These are phyloP conservation scores for Gossypium anomalum DNA, from an alignment of 345 rosid species.

Conservation along the genomic window DNA sequence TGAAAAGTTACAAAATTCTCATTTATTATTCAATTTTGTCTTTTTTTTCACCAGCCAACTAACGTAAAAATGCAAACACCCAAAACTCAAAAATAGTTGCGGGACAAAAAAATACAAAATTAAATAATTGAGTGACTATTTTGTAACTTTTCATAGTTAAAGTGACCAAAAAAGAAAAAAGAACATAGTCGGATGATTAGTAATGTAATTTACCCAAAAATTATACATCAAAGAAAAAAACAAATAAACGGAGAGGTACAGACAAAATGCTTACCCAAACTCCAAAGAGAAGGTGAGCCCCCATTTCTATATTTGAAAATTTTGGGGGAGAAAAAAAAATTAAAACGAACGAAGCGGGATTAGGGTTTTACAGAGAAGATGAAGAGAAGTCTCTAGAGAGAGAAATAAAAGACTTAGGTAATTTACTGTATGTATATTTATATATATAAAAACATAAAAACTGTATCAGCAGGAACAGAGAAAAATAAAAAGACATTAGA, in stretches of 20 bases:
- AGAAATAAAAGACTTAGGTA: neutral
- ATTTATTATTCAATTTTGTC: too few species aligned
- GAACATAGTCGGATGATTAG: neutral
- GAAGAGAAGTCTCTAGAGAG: constrained; percentile 10
- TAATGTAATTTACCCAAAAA: too few species aligned
- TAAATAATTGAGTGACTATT: too few species aligned
- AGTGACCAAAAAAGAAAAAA: neutral
- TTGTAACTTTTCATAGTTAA: too few species aligned
- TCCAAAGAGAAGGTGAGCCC: neutral
- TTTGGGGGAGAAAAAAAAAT: neutral
- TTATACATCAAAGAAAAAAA: too few species aligned
- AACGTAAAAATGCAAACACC: too few species aligned
- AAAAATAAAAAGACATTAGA: neutral
- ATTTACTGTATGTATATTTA: neutral
- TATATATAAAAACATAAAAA: neutral
- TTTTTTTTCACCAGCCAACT: too few species aligned
- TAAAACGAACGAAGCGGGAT: constrained; percentile 5
- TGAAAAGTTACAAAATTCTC: too few species aligned
- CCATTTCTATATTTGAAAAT: neutral
- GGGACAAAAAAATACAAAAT: too few species aligned
- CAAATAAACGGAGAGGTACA: neutral
- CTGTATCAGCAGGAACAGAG: neutral
- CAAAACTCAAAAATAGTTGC: too few species aligned
- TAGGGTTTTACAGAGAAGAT: constrained; percentile 20
- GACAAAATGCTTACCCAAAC: neutral